Evolutionary conservation across 805 yeast species (phyloP).

Genomic region (Suhomyces sp.): DNA sequence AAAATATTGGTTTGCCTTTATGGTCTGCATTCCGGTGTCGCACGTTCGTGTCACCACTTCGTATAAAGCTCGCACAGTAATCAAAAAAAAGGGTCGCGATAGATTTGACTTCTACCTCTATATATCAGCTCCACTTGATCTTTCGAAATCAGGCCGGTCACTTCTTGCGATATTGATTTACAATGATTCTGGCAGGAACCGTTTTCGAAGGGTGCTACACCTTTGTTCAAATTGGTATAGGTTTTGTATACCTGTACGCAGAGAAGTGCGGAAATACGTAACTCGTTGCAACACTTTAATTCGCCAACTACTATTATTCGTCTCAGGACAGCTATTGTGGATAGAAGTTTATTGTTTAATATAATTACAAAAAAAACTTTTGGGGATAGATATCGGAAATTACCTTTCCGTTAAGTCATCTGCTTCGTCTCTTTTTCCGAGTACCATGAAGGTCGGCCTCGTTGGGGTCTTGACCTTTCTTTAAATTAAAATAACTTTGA

Average conservation of each 20-base stretch:
- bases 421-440: background rate
- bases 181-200: too few relatives aligned
- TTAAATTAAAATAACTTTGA: constrained; percentile 4
- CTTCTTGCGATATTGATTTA: too few relatives aligned
- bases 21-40: background rate
- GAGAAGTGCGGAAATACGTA: background rate
- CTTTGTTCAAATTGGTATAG: background rate
- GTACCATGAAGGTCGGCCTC: background rate
- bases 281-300: background rate
- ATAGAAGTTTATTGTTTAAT: background rate
- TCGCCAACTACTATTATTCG: background rate
- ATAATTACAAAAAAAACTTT: background rate
- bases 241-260: background rate
- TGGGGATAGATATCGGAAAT: background rate
- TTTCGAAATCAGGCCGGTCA: too few relatives aligned
- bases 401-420: background rate
- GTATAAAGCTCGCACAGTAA: background rate
- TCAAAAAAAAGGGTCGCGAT: background rate
- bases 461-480: background rate
- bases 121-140: too few relatives aligned
- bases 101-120: too few relatives aligned
- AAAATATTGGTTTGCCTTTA: background rate
- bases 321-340: background rate
- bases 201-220: background rate
- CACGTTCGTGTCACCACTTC: background rate